Evolutionary conservation across 192 early-diverging fungal genomes (phyloP).

Genomic region (Coemansia sp.): DNA sequence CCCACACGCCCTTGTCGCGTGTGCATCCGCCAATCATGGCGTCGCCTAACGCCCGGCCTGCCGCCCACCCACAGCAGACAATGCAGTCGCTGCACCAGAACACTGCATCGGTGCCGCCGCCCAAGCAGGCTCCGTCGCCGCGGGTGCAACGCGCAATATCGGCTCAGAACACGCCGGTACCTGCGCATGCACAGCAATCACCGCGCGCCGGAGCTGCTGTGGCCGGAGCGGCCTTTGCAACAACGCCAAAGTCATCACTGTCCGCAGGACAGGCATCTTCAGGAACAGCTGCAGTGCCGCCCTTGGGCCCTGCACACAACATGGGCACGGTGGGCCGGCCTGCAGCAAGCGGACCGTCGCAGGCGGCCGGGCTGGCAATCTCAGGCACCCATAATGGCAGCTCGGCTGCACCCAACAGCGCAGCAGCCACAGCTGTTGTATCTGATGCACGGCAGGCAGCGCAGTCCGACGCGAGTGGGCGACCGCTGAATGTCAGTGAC

Average conservation of each 20-base stretch:
- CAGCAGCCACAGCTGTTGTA: slow-evolving; percentile 1
- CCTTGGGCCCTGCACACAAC: slow-evolving; percentile 13
- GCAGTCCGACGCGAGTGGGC: slow-evolving; percentile 26
- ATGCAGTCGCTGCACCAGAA: slow-evolving; percentile 49
- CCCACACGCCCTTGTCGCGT: slow-evolving; percentile 31
- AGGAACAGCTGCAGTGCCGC: slow-evolving; percentile 12
- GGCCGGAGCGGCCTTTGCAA: slow-evolving; percentile 11
- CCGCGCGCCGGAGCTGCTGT: slow-evolving; percentile 12
- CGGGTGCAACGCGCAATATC: slow-evolving; percentile 37
- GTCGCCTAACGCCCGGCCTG: slow-evolving; percentile 38
- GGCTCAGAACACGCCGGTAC: slow-evolving; percentile 31
- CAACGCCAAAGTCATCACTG: slow-evolving; percentile 16
- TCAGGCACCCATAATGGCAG: slow-evolving; percentile 3
- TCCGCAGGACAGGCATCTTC: background rate
- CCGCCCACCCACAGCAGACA: slow-evolving; percentile 8
- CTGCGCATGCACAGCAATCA: slow-evolving; percentile 23
- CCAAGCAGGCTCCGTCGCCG: slow-evolving; percentile 28
- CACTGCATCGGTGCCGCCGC: slow-evolving; percentile 42
- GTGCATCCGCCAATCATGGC: slow-evolving; percentile 23
- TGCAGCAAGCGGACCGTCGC: background rate
- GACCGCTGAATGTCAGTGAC: slow-evolving; percentile 74
- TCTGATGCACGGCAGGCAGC: slow-evolving; percentile 15
- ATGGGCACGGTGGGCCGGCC: slow-evolving; percentile 18
- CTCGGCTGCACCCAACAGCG: background rate
- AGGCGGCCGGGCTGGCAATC: slow-evolving; percentile 13